Percentiles rank a stretch among this genome's conserved stretches.
Evolutionary conservation across 1,139 yeast genomes (phyloP).

Genomic region (Blastobotrys serpentis): DNA sequence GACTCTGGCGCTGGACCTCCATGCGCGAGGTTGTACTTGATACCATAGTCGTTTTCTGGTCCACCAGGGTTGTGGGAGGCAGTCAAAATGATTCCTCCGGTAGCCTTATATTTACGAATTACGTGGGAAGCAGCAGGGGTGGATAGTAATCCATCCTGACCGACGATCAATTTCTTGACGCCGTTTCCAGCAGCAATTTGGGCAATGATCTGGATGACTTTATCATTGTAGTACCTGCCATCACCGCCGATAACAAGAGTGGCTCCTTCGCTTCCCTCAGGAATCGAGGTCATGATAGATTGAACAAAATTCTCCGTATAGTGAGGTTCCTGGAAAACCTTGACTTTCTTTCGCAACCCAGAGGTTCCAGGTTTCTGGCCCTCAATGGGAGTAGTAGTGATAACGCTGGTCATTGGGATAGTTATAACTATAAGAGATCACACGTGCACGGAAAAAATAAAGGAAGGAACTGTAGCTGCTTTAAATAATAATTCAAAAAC

Average conservation of each 20-base stretch:
- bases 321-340: slow-evolving; percentile 73
- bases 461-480: no score
- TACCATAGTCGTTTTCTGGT: slow-evolving; percentile 87
- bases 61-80: slow-evolving; percentile 99
- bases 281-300: slow-evolving; percentile 79
- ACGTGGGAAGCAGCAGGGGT: slow-evolving; percentile 96
- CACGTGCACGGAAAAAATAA: no score
- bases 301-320: slow-evolving; percentile 95
- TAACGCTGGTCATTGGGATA: slow-evolving; percentile 33
- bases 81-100: slow-evolving; percentile 95
- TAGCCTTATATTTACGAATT: slow-evolving; percentile 72
- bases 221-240: slow-evolving; percentile 87
- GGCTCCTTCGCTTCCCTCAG: slow-evolving; percentile 76
- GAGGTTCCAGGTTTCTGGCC: slow-evolving; percentile 99
- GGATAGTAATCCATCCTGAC: slow-evolving; percentile 82
- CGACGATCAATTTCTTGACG: slow-evolving; percentile 77
- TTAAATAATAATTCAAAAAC: slow-evolving; percentile 1
- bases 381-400: slow-evolving; percentile 66
- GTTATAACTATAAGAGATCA: no score
- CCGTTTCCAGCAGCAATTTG: slow-evolving; percentile 90
- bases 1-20: slow-evolving; percentile 99
- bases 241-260: slow-evolving; percentile 94
- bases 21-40: slow-evolving; percentile 89
- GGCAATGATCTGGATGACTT: slow-evolving; percentile 77
- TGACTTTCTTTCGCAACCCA: slow-evolving; percentile 89